Percentiles rank a stretch among this genome's conserved stretches.
phyloP scores from a whole-genome alignment of 805 yeast species.

The Yarrowia alimentaria region DNA sequence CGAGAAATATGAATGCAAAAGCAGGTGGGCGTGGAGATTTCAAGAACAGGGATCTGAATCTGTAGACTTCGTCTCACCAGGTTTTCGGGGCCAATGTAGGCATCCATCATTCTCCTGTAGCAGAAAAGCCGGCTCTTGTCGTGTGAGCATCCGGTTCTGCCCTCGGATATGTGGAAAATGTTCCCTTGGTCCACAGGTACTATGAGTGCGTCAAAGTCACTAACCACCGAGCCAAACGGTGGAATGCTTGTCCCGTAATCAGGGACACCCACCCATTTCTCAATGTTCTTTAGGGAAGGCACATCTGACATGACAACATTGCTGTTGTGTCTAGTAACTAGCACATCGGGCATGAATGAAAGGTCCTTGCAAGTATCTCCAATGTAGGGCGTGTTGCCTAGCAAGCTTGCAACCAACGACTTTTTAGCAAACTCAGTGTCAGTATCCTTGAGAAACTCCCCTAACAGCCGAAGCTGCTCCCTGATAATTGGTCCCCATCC shows the following conservation, averaged over 20 bases:
- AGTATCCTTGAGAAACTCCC: background rate
- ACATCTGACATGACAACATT: background rate
- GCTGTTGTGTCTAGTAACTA: background rate
- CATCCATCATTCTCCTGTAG: constrained; percentile 2
- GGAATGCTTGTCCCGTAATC: too few species aligned
- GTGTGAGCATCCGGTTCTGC: background rate
- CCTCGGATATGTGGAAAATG: background rate
- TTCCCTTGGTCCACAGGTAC: too few species aligned
- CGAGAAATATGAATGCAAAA: constrained; percentile 14
- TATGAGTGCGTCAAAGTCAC: too few species aligned
- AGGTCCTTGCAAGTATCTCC: too few species aligned
- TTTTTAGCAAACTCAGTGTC: background rate
- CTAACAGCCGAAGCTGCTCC: background rate
- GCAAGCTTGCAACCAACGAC: background rate
- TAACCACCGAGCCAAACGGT: too few species aligned
- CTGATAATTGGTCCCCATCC: background rate
- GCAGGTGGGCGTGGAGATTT: constrained; percentile 3
- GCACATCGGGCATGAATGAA: too few species aligned
- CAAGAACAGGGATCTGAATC: background rate
- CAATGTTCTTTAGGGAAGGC: background rate
- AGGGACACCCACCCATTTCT: too few species aligned
- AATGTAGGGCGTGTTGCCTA: too few species aligned
- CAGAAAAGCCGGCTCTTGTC: constrained; percentile 3
- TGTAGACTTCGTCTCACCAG: background rate
- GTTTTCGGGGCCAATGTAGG: background rate